Conservation (phyloP, 148 eudicot genomes). For the Pharnaceum exiguum region DNA sequence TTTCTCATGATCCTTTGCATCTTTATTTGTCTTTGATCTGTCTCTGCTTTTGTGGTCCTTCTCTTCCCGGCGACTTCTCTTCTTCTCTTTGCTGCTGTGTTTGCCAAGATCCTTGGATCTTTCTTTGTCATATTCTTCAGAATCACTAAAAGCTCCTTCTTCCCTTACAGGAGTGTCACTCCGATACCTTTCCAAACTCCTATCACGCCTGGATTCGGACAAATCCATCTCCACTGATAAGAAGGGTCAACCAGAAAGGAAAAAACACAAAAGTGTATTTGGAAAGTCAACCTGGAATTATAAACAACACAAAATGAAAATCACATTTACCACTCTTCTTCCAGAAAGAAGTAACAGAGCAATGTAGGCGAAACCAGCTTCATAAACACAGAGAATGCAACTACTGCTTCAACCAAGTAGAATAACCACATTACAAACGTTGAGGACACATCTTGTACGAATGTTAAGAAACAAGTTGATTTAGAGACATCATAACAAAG, state of each 20-base stretch:
- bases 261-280: neutral
- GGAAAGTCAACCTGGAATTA: slow-evolving; percentile 15
- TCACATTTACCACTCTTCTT: no score
- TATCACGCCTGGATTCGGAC: slow-evolving; percentile 36
- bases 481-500: no score
- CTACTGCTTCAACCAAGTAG: no score
- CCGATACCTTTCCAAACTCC: slow-evolving; percentile 41
- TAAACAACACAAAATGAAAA: neutral
- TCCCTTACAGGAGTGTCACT: slow-evolving; percentile 38
- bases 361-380: no score
- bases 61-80: slow-evolving; percentile 68
- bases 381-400: no score
- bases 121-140: slow-evolving; percentile 40
- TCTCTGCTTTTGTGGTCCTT: slow-evolving; percentile 61
- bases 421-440: no score
- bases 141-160: slow-evolving; percentile 35
- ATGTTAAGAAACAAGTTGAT: no score
- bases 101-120: slow-evolving; percentile 37
- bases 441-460: no score
- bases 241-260: neutral
- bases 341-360: no score
- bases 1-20: slow-evolving; percentile 34
- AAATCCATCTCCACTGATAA: slow-evolving; percentile 20
- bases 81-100: slow-evolving; percentile 68
- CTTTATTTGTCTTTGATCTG: slow-evolving; percentile 40